These are phyloP conservation scores for Cicer arietinum DNA, from an alignment of 306 rosid genomes.

Conservation along the genomic window DNA sequence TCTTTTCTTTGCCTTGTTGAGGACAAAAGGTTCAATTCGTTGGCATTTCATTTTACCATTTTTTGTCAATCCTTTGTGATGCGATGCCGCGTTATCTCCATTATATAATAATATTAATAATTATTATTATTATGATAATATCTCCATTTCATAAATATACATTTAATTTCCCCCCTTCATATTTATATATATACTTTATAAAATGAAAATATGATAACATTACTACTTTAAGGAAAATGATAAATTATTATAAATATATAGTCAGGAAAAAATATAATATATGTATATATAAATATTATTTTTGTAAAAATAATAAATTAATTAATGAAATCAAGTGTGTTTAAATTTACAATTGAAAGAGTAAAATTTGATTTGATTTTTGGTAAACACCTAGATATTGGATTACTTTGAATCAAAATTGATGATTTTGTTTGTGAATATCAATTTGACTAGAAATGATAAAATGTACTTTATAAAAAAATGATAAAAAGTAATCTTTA, in stretches of 20 bases:
- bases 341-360: no score
- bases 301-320: no score
- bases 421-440: no score
- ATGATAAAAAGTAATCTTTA: no score
- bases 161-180: background rate
- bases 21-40: constrained; percentile 39
- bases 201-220: background rate
- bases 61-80: background rate
- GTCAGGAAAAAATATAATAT: no score
- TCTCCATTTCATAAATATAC: background rate
- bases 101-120: background rate
- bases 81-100: constrained; percentile 40
- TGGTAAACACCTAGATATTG: background rate
- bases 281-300: no score
- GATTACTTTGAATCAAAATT: background rate
- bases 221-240: background rate
- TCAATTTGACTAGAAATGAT: no score
- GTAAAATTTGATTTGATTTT: no score
- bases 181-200: background rate
- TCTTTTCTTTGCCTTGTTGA: constrained; percentile 9
- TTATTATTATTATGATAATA: no score
- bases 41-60: background rate
- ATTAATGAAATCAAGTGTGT: no score
- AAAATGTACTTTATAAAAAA: no score
- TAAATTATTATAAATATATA: no score